Conservation (phyloP, 2,329 filamentous ascomycete genomes). For the Paramyrothecium sp. region DNA sequence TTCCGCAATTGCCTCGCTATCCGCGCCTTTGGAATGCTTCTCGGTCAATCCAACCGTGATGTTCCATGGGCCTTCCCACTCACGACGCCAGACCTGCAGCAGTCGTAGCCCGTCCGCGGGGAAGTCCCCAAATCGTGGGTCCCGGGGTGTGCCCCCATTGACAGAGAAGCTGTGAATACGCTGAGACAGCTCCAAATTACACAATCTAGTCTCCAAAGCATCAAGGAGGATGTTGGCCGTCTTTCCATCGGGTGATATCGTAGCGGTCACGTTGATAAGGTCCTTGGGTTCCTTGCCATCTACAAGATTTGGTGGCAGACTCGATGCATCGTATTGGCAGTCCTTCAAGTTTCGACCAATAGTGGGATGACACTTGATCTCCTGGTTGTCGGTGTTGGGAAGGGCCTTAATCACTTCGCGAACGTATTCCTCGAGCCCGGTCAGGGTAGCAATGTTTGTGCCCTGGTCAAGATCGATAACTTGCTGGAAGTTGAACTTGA, state of each 20-base stretch:
- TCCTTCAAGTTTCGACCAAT: conserved; percentile 48
- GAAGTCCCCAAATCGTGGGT: conserved; percentile 64
- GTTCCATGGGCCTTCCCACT: conserved; percentile 74
- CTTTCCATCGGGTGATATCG: conserved; percentile 31
- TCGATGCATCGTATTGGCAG: conserved; percentile 68
- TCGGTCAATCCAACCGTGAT: conserved; percentile 42
- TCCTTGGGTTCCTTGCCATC: conserved; percentile 42
- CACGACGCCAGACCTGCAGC: conserved; percentile 78
- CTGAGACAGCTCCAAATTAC: conserved; percentile 69
- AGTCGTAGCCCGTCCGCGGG: conserved; percentile 63
- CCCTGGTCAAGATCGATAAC: conserved; percentile 73
- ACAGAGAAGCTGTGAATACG: conserved; percentile 66
- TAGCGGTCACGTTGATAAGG: conserved; percentile 61
- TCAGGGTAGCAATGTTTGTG: conserved; percentile 67
- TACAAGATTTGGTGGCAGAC: conserved; percentile 59
- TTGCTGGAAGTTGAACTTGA: conserved; percentile 89
- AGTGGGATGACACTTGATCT: conserved; percentile 49
- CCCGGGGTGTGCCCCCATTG: conserved; percentile 54
- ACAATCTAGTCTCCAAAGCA: conserved; percentile 75
- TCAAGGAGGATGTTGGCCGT: conserved; percentile 64
- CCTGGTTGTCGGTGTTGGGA: conserved; percentile 66
- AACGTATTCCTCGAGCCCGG: conserved; percentile 67
- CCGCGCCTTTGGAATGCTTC: neutral
- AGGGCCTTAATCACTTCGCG: conserved; percentile 64
- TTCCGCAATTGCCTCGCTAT: neutral